Conservation (phyloP, 306 rosid species). For the Dicorynia guianensis region DNA sequence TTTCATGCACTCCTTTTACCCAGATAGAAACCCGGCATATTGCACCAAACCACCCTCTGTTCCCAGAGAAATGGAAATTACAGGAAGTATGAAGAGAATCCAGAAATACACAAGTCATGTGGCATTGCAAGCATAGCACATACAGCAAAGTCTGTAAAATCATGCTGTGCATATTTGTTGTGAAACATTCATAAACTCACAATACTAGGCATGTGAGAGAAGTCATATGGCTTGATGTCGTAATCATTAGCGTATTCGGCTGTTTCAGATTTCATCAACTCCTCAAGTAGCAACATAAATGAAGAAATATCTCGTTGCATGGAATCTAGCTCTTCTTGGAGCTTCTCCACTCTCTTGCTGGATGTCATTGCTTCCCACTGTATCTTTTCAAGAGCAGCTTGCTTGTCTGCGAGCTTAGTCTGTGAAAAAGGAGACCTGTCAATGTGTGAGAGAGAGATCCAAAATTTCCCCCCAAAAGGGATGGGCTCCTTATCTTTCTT, state of each 20-base stretch:
- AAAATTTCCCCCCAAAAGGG: conserved; percentile 5
- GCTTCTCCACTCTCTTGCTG: conserved; percentile 50
- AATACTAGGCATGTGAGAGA: conserved; percentile 27
- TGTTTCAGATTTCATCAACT: conserved; percentile 62
- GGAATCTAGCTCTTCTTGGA: conserved; percentile 43
- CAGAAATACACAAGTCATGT: no score
- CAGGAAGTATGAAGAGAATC: not conserved
- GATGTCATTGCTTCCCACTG: conserved; percentile 90
- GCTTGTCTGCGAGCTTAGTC: conserved; percentile 97
- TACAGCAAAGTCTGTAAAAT: conserved; percentile 18
- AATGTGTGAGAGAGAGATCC: conserved; percentile 4
- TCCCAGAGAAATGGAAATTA: not conserved
- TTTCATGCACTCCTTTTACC: no score
- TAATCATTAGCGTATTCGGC: conserved; percentile 30
- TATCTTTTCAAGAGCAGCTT: conserved; percentile 88
- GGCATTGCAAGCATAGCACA: conserved; percentile 44
- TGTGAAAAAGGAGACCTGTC: conserved; percentile 38
- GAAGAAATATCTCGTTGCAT: conserved; percentile 48
- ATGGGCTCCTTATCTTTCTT: not conserved
- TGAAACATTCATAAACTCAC: conserved; percentile 44
- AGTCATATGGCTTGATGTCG: conserved; percentile 44
- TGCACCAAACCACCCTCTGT: no score
- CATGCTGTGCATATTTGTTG: conserved; percentile 12
- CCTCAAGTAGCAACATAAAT: conserved; percentile 60
- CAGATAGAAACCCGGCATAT: no score